Conservation (phyloP, 192 early-diverging fungal genomes). For the Phlyctochytrium planicorne region DNA sequence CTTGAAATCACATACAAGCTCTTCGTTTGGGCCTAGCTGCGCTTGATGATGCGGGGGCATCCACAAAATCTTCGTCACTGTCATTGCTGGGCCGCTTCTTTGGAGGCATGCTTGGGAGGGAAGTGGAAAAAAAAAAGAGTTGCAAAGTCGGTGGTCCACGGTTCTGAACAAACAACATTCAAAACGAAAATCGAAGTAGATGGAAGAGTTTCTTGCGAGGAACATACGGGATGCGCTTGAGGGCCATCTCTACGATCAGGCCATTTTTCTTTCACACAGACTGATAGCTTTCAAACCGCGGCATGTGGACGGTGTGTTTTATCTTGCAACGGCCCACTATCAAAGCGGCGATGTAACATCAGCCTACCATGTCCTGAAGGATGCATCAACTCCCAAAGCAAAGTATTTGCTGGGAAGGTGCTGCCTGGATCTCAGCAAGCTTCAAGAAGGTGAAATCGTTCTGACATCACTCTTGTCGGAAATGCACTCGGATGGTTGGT, state of each 20-base stretch:
- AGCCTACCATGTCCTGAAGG: conserved; percentile 21
- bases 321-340: conserved; percentile 32
- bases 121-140: too few species aligned
- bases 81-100: too few species aligned
- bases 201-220: not conserved
- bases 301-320: conserved; percentile 11
- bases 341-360: not conserved
- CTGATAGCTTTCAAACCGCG: conserved; percentile 24
- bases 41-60: too few species aligned
- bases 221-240: conserved; percentile 18
- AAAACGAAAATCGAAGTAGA: not conserved
- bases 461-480: not conserved
- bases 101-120: too few species aligned
- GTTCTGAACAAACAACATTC: too few species aligned
- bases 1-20: too few species aligned
- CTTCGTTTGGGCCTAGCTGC: too few species aligned
- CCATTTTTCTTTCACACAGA: conserved; percentile 45
- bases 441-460: conserved; percentile 15
- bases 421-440: conserved; percentile 26
- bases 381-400: conserved; percentile 2
- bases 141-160: too few species aligned
- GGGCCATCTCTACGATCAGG: conserved; percentile 26
- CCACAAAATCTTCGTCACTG: too few species aligned
- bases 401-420: conserved; percentile 28
- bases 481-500: not conserved